Evolutionary conservation across 345 rosid species (phyloP), one percentile per base, ranked within the genome.

Genomic region (Eutrema japonicum): DNA sequence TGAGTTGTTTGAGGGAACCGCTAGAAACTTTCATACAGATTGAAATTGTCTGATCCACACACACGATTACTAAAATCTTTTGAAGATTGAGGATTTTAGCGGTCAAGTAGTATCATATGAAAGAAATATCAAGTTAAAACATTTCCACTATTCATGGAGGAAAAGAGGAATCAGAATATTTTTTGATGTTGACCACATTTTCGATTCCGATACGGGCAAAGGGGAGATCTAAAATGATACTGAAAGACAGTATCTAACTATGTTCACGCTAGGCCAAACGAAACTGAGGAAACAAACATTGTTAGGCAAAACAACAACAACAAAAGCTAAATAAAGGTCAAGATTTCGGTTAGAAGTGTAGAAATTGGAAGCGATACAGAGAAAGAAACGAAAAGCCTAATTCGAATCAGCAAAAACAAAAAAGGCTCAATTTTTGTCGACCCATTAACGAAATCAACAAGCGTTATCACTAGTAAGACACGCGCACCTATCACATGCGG

Each of bases 91-190:
- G 33, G 14, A 40, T 9, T 37, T 65, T 49, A 37, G 30, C 35
- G 8, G 47, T 54, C 37, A 64, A 48, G 14, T 14, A 11, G 30
- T 16, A 64, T 55, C 72, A 70, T 26, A 46, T 5, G 55, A 33
- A 22, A 57, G 38, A 70, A 54, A 51, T 7, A 11, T 7, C 4
- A 29, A 46, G 30, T 12, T 22, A 4, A 7, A 36, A n/a, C 8
- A 22, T 49, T 35, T 9, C 35, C 35, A 36, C n/a, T 50, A 16
- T 37, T 66, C 32, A n/a, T 16, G 2, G 52, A 30, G 22, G 14
- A 55, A 30, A 70, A 54, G 56, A 46, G 55, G 47, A 73, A 73
- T 37, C 63, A 41, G 72, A 66, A 57, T 73, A 45, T 29, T 33
- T 13, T 29, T 37, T 36, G 57, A 64, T 46, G 40, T 46, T 11